Percentiles rank a stretch among this genome's conserved stretches.
phyloP scores from a whole-genome alignment of 169 alveolate species.

The Eimeria acervulina region DNA sequence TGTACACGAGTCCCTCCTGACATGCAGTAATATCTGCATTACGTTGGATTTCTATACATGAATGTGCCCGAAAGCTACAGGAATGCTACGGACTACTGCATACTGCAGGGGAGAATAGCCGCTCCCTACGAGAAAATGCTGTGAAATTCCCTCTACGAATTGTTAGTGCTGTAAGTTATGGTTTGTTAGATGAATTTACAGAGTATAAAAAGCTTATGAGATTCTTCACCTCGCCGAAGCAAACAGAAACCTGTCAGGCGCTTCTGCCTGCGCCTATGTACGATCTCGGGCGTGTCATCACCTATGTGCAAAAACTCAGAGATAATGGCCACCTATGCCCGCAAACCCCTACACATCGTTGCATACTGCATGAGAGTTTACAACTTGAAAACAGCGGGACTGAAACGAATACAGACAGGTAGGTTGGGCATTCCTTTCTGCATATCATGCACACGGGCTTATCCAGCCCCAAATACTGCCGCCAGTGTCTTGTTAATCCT shows the following conservation, averaged over 20 bases:
- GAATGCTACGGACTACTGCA: background rate
- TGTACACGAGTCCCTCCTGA: background rate
- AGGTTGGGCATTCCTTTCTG: background rate
- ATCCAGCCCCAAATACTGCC: constrained; percentile 36
- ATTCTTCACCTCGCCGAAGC: background rate
- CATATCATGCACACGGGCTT: constrained; percentile 33
- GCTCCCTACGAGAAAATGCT: background rate
- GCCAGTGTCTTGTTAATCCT: constrained; percentile 20
- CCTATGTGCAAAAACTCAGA: background rate
- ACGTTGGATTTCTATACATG: background rate
- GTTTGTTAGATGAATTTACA: background rate
- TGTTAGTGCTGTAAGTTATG: background rate
- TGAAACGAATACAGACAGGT: constrained; percentile 25
- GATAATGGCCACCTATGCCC: background rate
- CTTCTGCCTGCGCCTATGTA: background rate
- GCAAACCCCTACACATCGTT: background rate
- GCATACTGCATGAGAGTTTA: background rate
- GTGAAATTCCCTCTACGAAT: background rate
- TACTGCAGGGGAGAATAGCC: background rate
- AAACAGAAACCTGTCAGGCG: background rate
- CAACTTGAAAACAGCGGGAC: background rate
- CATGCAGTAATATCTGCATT: background rate
- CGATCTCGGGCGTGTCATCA: background rate
- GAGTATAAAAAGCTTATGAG: background rate
- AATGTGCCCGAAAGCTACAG: background rate